Evolutionary conservation across 2,329 filamentous ascomycete species (phyloP), one percentile per base, ranked within the genome.

Genomic region (Akanthomyces muscarius): DNA sequence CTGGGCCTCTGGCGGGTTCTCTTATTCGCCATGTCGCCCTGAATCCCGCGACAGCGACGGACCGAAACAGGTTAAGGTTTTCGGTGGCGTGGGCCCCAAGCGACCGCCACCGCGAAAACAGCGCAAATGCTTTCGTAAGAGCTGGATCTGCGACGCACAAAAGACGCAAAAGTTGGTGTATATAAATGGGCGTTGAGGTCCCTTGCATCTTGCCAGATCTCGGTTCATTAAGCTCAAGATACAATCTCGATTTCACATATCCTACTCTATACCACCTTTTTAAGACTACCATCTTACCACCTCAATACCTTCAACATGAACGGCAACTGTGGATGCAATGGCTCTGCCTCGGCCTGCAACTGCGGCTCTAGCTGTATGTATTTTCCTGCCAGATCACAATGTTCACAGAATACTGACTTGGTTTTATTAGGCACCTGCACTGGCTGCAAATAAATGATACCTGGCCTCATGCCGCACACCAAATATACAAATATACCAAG

Each of bases 301-400:
- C 18, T 23, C 23, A 62, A 45, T 21, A 63, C 61, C 45, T 30
- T 58, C 61, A 63, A 63, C 25, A 63, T 63, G 61, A 63, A 63
- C 45, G 61, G 61, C 45, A 38, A 63, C 61, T 63, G 61, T 52
- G 61, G 61, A 38, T 63, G 61, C 61, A 63, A 63, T 16, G 61
- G 61, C 61, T 63, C 61, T 63, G 61, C 61, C 61, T 63, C 61
- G 38, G 53, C 61, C 54, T 63, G 61, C 61, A 63, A 63, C 61
- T 63, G 61, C 38, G 61, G 61, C 61, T 45, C 61, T 58, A 47
- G 61, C 61, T 63, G 61, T 63, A 63, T 13, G 61, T 63, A 5
- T 10, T 38, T 30, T 41, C 11, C 5, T 3, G 14, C 4, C 11
- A 28, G n/a, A 21, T 42, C 16, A 3, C 18, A 4, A 36, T 5